Base-by-base conservation (phyloP, 1,284 basidiomycete species). In the Earliella scabrosa region DNA sequence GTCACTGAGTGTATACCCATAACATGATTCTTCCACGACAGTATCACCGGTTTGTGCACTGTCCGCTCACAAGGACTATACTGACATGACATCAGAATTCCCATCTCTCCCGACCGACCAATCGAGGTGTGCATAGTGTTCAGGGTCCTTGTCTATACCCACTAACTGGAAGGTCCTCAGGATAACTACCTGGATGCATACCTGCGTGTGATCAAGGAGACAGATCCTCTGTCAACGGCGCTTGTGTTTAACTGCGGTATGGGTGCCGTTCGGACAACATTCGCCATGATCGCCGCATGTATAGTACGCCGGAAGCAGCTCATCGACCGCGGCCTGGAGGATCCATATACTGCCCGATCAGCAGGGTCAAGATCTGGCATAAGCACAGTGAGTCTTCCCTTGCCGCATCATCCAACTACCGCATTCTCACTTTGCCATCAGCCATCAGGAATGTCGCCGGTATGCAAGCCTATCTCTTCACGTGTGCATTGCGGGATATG, bases 241-340 rank as follows among this genome's bases (percentile, higher is more conserved):
- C 79, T 99, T 16, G 93, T 99, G 2, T 98, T 99, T 73, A 97
- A 94, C 54, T 98, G 97, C 71, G 97, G 97, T 38, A 96, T 97
- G 84, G 97, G 97, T 40, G 93, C 95, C 2, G 95, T 97, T 0
- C 86, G 97, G 38, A 97, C 97, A 2, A 98, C 97, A 0, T 98
- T 98, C 71, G 97, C 94, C 5, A 99, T 99, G 97, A 87, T 92
- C 14, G 93, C 96, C 2, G 96, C 97, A 1, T 87, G 92, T 59
- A 81, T 99, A 23, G 82, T 99, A 1, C 82, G 97, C 27, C 78
- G 97, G 27, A 92, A 90, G 67, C 95, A 98, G 72, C 77, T 96
- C 38, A 82, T 98, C n/a, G 75, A 83, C 16, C 77, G 81, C 20
- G 93, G 92, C 0, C 73, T 89, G 49, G 80, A 83, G 2, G 96